Base-by-base conservation (phyloP, 495 filamentous ascomycete genomes). In the Hypoxylon rickii region DNA sequence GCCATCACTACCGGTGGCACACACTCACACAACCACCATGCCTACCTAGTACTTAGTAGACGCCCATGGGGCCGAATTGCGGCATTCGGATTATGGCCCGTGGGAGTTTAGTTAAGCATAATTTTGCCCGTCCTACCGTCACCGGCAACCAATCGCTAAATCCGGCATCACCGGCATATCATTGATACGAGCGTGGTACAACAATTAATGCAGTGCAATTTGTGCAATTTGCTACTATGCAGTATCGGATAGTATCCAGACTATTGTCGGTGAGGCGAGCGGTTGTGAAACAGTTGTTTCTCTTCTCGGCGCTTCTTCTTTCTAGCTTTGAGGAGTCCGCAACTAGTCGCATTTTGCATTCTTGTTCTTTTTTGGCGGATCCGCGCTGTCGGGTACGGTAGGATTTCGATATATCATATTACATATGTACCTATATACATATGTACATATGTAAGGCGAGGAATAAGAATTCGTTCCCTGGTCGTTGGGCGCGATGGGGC, bases 361-460 rank as follows among this genome's bases (percentile, higher is more conserved):
- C 19, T 38, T 29, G 29, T 42, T 32, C 34, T 62, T 44, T 37
- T 18, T 5, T 11, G 20, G 24, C 20, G 29, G 48, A 57, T 40
- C 59, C 48, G 41, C 19, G 15, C 40, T 57, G 38, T 43, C 47
- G 58, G 58, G 52, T 62, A 15, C 47, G n/a, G 51, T 52, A 37
- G 44, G 16, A 16, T 24, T 37, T 24, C 26, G 15, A 45, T 45
- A 37, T 51, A 36, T 33, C n/a, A n/a, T n/a, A n/a, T n/a, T n/a
- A n/a, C n/a, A n/a, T n/a, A n/a, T n/a, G n/a, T n/a, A n/a, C 4
- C 10, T 29, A 10, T 29, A 29, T 29, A 29, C 10, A 10, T 29
- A 29, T 29, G 24, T 29, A 29, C 24, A 10, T 29, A 29, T 4
- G 24, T 29, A 29, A 10, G 24, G 24, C 24, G 24, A 29, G 24